Evolutionary conservation across 495 filamentous ascomycete species (phyloP).

Genomic region (Zalerion maritima): DNA sequence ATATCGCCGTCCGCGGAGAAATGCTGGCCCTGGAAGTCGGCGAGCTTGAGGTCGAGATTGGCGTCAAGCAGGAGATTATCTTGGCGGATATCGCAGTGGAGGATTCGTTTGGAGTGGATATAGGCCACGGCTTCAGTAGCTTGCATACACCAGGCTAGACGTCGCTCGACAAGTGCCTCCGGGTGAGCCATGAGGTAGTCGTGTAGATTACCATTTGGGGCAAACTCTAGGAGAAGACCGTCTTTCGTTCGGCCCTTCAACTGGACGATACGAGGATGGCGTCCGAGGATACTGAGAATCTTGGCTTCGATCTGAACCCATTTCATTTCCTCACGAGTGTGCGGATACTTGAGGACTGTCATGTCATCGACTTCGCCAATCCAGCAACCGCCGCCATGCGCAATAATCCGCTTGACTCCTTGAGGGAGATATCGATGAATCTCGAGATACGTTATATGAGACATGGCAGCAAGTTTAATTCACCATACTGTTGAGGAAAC

Average conservation of each 20-base stretch:
- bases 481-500: too few relatives aligned
- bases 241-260: constrained; percentile 7
- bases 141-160: constrained; percentile 4
- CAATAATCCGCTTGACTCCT: too few relatives aligned
- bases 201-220: constrained; percentile 7
- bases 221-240: constrained; percentile 10
- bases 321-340: constrained; percentile 1
- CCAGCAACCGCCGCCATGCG: background rate
- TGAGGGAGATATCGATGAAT: too few relatives aligned
- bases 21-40: constrained; percentile 13
- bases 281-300: constrained; percentile 8
- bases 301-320: constrained; percentile 9
- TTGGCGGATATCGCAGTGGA: constrained; percentile 9
- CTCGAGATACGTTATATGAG: too few relatives aligned
- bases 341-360: constrained; percentile 7
- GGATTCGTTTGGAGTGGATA: constrained; percentile 3
- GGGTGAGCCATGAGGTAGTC: constrained; percentile 4
- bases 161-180: background rate
- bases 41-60: constrained; percentile 7
- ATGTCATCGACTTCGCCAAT: constrained; percentile 4
- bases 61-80: constrained; percentile 9
- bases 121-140: constrained; percentile 7
- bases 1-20: constrained; percentile 1
- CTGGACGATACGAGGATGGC: constrained; percentile 9
- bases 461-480: too few relatives aligned